Evolutionary conservation across 2,329 filamentous ascomycete species (phyloP), one percentile per base, ranked within the genome.

Genomic region (Fusarium continuum): DNA sequence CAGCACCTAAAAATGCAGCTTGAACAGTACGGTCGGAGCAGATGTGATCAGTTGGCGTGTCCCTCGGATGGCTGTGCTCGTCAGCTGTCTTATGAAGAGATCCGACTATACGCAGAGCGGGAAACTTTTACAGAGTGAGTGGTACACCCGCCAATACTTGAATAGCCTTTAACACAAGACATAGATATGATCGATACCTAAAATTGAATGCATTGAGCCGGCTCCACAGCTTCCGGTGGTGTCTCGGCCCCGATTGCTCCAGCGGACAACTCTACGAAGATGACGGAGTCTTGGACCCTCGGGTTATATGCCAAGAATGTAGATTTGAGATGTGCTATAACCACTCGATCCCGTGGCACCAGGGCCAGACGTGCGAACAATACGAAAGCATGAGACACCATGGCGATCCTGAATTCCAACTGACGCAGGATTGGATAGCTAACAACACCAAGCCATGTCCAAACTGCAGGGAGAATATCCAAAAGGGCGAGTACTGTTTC

Each of bases 1-100:
- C 44, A 22, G 2, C 54, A 61, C 25, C 34, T 61, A 4, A 19
- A 39, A 22, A 25, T 25, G 2, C 47, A 58, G 8, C 38, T 61
- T 17, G 41, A 58, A 0, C 54, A 58, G 25, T 58, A 40, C 7
- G 53, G 57, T 11, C 28, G 57, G 20, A 58, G 43, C 11, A 36
- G 34, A 4, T 61, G 38, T 2, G 54, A 55, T 20, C 46, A 54
- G 2, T 41, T 61, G 4, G 46, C 48, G 4, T 59, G 48, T 19
- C 58, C 44, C 0, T 58, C 48, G 1, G 19, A 22, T 3, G 38
- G 32, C 3, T 61, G 57, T 8, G 13, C 41, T 4, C 47, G 57
- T 17, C 19, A 20, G 4, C 26, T 61, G 8, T 31, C 48, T 3
- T 61, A 58, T 14, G 47, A 36, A 1, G 55, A 61, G n/a, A 10